Percentiles rank a stretch among this genome's conserved stretches.
Conservation (phyloP, 2,329 filamentous ascomycete species). For the Cladophialophora yegresii region DNA sequence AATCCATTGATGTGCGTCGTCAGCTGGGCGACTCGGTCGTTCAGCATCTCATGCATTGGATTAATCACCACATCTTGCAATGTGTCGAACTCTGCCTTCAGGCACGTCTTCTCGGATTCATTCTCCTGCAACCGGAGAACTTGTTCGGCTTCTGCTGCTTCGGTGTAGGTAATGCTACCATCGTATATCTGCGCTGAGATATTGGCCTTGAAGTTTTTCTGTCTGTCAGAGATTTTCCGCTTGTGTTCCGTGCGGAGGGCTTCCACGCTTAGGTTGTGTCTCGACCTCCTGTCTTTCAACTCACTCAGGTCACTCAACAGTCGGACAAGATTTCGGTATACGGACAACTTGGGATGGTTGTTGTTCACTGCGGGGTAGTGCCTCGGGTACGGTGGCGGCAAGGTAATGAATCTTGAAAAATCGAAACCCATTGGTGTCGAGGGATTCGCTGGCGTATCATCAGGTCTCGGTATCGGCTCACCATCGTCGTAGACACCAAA, state of each 20-base stretch:
- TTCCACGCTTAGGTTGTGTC: constrained; percentile 54
- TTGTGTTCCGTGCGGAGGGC: constrained; percentile 56
- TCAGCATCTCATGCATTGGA: constrained; percentile 78
- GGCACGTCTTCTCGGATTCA: constrained; percentile 67
- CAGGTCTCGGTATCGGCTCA: not conserved
- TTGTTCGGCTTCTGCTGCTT: constrained; percentile 78
- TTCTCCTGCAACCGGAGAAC: constrained; percentile 72
- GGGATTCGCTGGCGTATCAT: not conserved
- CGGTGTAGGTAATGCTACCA: constrained; percentile 77
- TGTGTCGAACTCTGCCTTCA: constrained; percentile 77
- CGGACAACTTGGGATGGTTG: constrained; percentile 83
- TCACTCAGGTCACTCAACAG: constrained; percentile 73
- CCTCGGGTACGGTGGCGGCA: constrained; percentile 90
- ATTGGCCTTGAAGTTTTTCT: constrained; percentile 68
- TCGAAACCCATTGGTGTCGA: constrained; percentile 64
- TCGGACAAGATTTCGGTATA: constrained; percentile 73
- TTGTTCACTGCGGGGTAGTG: constrained; percentile 97
- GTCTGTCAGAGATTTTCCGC: constrained; percentile 59
- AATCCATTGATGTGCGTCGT: constrained; percentile 77
- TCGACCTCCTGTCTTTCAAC: constrained; percentile 65
- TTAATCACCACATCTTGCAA: constrained; percentile 83
- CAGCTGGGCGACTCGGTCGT: constrained; percentile 70
- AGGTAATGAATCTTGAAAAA: constrained; percentile 85
- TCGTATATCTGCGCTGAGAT: constrained; percentile 77
- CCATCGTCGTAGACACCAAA: constrained; percentile 32